These are phyloP conservation scores for Neospermospora avenae DNA, from an alignment of 2,329 filamentous ascomycete species.

Conservation along the genomic window DNA sequence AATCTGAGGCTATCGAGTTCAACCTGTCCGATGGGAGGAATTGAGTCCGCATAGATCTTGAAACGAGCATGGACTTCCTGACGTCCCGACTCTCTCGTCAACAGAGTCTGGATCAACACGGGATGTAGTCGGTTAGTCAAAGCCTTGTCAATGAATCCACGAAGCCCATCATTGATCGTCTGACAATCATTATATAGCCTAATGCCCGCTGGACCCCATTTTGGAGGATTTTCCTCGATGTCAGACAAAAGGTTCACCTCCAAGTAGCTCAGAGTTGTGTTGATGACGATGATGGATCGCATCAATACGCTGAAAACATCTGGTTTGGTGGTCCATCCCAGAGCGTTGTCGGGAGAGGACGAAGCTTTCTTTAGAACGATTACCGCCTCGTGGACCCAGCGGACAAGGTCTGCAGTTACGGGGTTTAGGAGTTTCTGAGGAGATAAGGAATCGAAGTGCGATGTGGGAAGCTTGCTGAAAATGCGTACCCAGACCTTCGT, in stretches of 20 bases:
- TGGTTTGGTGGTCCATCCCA: conserved; percentile 70
- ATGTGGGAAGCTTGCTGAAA: conserved; percentile 36
- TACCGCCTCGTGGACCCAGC: conserved; percentile 44
- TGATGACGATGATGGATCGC: conserved; percentile 39
- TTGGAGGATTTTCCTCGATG: background rate
- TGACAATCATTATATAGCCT: background rate
- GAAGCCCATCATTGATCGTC: background rate
- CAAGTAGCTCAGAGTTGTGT: conserved; percentile 12
- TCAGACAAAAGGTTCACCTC: background rate
- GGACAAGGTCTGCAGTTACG: background rate
- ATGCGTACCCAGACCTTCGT: conserved; percentile 57
- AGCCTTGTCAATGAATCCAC: background rate
- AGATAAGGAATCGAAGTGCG: background rate
- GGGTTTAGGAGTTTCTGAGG: background rate
- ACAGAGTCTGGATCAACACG: background rate
- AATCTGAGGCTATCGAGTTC: background rate
- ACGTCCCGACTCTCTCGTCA: background rate
- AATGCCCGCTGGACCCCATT: background rate
- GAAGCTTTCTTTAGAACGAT: conserved; percentile 26
- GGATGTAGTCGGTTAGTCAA: background rate
- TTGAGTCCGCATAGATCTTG: background rate
- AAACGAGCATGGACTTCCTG: background rate
- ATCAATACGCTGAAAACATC: conserved; percentile 62
- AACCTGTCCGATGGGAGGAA: background rate
- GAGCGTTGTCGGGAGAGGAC: conserved; percentile 54